phyloP scores from a whole-genome alignment of 768 basidiomycete genomes.

The Suillus hirtellus region DNA sequence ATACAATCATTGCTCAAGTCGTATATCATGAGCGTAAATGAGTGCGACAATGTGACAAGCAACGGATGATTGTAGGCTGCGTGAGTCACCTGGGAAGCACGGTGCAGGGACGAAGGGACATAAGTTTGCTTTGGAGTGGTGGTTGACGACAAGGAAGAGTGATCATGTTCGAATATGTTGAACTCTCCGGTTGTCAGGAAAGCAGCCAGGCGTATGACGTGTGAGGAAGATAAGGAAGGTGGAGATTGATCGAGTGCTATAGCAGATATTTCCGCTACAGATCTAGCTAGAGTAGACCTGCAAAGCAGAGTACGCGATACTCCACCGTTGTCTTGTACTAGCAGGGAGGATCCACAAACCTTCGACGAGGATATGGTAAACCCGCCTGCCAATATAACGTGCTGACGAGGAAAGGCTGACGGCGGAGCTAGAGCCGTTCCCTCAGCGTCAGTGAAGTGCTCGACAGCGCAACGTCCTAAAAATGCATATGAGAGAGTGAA shows the following conservation, averaged over 20 bases:
- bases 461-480: slow-evolving; percentile 64
- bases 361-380: slow-evolving; percentile 52
- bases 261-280: slow-evolving; percentile 52
- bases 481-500: slow-evolving; percentile 24
- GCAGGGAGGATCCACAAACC: slow-evolving; percentile 13
- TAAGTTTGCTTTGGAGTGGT: slow-evolving; percentile 46
- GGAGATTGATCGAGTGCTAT: slow-evolving; percentile 77
- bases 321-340: slow-evolving; percentile 23
- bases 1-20: slow-evolving; percentile 57
- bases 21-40: slow-evolving; percentile 72
- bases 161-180: slow-evolving; percentile 54
- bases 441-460: slow-evolving; percentile 29
- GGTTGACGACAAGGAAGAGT: slow-evolving; percentile 43
- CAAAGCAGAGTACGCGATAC: slow-evolving; percentile 44
- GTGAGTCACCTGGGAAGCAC: slow-evolving; percentile 52
- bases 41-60: slow-evolving; percentile 66
- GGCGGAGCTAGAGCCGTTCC: slow-evolving; percentile 8
- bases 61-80: slow-evolving; percentile 80
- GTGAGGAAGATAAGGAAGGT: slow-evolving; percentile 38
- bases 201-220: slow-evolving; percentile 46
- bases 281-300: slow-evolving; percentile 36
- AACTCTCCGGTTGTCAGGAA: slow-evolving; percentile 76
- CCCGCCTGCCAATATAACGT: slow-evolving; percentile 60
- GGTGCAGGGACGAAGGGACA: slow-evolving; percentile 42
- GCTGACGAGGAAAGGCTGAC: slow-evolving; percentile 25